These are phyloP conservation scores for Hapsidospora chrysogenum DNA, from an alignment of 495 filamentous ascomycete genomes.

Conservation along the genomic window DNA sequence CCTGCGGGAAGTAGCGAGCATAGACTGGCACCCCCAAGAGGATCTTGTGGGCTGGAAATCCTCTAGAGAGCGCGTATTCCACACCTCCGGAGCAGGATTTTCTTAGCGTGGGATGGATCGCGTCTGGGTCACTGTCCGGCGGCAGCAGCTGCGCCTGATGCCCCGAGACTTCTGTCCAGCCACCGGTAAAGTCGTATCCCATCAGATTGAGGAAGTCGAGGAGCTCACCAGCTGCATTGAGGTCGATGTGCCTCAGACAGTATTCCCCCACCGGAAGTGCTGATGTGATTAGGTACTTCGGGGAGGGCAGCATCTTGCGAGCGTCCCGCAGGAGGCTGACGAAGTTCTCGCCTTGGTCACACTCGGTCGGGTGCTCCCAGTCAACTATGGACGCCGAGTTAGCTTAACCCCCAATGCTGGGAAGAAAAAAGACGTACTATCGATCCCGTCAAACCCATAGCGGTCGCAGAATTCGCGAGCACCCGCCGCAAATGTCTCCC, in stretches of 20 bases:
- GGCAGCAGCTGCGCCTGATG: constrained; percentile 59
- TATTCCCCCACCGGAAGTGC: constrained; percentile 61
- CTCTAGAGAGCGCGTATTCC: constrained; percentile 37
- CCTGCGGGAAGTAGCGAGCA: constrained; percentile 55
- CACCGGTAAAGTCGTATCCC: constrained; percentile 67
- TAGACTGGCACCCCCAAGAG: constrained; percentile 61
- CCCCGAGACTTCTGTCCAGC: constrained; percentile 48
- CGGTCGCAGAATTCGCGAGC: constrained; percentile 43
- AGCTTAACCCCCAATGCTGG: too few species aligned
- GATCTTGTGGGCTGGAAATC: constrained; percentile 48
- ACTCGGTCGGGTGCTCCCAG: constrained; percentile 62
- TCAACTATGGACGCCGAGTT: constrained; percentile 55
- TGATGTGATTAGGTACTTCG: constrained; percentile 42
- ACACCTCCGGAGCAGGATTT: constrained; percentile 47
- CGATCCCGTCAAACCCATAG: constrained; percentile 58
- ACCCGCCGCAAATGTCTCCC: constrained; percentile 44
- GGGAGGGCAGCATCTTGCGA: constrained; percentile 38
- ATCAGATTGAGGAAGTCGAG: constrained; percentile 70
- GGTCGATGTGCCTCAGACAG: constrained; percentile 54
- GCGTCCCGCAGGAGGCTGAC: constrained; percentile 45
- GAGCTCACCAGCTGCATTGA: constrained; percentile 35
- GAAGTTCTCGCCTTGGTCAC: constrained; percentile 45
- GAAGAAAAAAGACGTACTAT: constrained; percentile 31
- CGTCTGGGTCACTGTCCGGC: constrained; percentile 11
- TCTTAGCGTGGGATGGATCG: constrained; percentile 1